Evolutionary conservation across 768 basidiomycete species (phyloP).

Genomic region (Hypholoma fasciculare): DNA sequence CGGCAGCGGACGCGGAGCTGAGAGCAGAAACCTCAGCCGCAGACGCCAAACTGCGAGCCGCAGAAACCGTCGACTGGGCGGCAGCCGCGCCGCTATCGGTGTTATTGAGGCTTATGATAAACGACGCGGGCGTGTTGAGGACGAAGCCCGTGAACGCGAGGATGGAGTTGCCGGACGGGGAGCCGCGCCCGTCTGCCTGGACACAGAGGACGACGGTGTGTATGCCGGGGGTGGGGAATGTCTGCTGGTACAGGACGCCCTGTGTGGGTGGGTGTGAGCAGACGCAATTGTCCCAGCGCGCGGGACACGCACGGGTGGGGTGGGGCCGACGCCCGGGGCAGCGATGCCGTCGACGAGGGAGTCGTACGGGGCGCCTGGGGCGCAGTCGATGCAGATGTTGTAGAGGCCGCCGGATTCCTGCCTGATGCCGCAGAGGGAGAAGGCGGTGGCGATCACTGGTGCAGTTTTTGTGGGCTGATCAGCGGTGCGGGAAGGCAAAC

Average conservation of each 20-base stretch:
- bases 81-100: neutral
- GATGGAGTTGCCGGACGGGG: neutral
- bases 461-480: neutral
- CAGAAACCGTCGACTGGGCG: no score
- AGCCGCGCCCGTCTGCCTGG: neutral
- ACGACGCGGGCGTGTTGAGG: neutral
- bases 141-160: neutral
- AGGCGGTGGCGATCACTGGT: constrained; percentile 26
- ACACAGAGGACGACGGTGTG: neutral
- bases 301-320: neutral
- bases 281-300: no score
- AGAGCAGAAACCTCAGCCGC: no score
- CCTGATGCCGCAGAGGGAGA: constrained; percentile 30
- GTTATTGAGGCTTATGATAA: neutral
- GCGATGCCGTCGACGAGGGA: constrained; percentile 27
- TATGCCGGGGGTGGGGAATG: neutral
- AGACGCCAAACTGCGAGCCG: no score
- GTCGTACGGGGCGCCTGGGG: constrained; percentile 23
- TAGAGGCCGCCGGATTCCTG: constrained; percentile 26
- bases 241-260: neutral
- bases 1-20: no score
- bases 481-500: neutral
- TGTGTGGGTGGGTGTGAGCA: neutral
- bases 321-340: constrained; percentile 12
- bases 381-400: constrained; percentile 32